Evolutionary conservation across 805 yeast species (phyloP), one percentile per base, ranked within the genome.

Genomic region (Candida boleticola): DNA sequence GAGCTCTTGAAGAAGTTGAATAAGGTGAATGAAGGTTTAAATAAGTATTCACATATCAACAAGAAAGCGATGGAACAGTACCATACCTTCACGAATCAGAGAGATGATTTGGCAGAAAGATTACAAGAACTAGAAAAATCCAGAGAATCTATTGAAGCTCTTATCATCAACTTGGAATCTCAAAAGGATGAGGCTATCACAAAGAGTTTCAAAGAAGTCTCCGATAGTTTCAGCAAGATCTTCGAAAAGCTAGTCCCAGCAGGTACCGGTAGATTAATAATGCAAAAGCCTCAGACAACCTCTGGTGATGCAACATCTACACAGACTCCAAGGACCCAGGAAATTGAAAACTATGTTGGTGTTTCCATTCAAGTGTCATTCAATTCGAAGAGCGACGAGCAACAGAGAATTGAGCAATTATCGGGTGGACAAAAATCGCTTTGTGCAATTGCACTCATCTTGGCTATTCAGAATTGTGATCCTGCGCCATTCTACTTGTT

Each of bases 371-470:
- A 83, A 7, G 97, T 90, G 2, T 87, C 97, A 0, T 92, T 92
- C 72, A 92, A 89, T 58, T 84, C 95, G 7, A 83, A 83, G 55
- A 73, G 76, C 21, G 85, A 90, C 56, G 97, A 89, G 51, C 96
- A 88, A 59, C 85, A 84, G 46, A 74, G 86, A 47, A 83, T 92
- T 43, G 96, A 89, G 58, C 97, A 90, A 58, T 71, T 93, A 14
- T 88, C 97, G 1, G 99, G 99, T 31, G 99, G 99, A 9, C 99
- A 93, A 57, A 92, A 92, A 60, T 86, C 97, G 0, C 69, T 93
- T n/a, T 90, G 98, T 70, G 98, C 99, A 0, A 81, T 93, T 51
- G 90, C 98, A 0, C 74, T 93, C 39, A 90, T 93, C 50, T 73
- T 93, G 44, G 97, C 99, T 3, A 88, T 92, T 45, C 99, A 93